Evolutionary conservation across 2,329 filamentous ascomycete genomes (phyloP).

Genomic region (Penicillium sp.): DNA sequence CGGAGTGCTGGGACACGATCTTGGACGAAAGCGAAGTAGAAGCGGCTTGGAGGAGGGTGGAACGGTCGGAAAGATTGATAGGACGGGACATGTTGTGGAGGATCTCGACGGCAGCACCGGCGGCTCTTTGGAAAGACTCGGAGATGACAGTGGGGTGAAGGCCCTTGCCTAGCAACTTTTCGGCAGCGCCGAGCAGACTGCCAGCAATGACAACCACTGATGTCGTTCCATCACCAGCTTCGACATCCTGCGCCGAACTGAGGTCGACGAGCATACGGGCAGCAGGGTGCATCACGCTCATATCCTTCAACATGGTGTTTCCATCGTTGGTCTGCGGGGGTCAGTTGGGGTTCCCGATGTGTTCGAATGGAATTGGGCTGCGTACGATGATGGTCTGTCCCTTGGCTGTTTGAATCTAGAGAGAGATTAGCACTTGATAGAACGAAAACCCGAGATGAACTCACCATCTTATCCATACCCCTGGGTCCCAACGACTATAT

Average conservation of each 20-base stretch:
- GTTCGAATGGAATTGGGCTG: conserved; percentile 16
- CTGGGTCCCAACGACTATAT: conserved; percentile 78
- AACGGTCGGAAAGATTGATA: conserved; percentile 81
- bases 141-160: conserved; percentile 98
- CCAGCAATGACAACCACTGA: conserved; percentile 98
- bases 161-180: conserved; percentile 82
- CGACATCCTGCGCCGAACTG: conserved; percentile 94
- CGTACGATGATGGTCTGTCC: conserved; percentile 88
- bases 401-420: conserved; percentile 82
- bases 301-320: conserved; percentile 98
- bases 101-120: conserved; percentile 80
- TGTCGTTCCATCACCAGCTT: conserved; percentile 96
- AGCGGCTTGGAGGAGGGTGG: conserved; percentile 89
- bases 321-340: conserved; percentile 79
- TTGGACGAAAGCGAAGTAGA: conserved; percentile 97
- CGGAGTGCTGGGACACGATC: conserved; percentile 96
- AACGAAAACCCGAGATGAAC: conserved; percentile 8
- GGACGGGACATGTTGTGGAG: conserved; percentile 95
- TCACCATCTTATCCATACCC: conserved; percentile 96
- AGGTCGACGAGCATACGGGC: conserved; percentile 99
- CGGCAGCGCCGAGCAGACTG: conserved; percentile 88
- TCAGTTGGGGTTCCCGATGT: conserved; percentile 28
- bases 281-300: conserved; percentile 99
- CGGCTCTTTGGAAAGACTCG: conserved; percentile 94
- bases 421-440: conserved; percentile 23